Percentiles rank a stretch among this genome's conserved stretches.
Evolutionary conservation across 805 yeast genomes (phyloP).

Genomic region (Ogataea methylovora): DNA sequence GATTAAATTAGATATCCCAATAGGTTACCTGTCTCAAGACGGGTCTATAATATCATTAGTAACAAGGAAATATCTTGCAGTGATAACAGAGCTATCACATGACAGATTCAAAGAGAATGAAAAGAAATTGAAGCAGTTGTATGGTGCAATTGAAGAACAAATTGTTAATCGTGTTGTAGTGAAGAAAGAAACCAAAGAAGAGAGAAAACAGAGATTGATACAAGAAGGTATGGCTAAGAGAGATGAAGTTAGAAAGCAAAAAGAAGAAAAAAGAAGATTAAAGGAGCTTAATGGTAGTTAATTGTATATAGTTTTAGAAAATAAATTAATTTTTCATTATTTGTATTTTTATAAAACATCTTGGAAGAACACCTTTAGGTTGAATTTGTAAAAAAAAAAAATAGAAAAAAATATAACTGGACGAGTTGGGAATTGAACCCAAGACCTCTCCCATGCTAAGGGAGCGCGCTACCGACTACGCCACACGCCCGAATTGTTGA

Average conservation of each 20-base stretch:
- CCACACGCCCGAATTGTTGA: too few species aligned
- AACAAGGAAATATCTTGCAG: slow-evolving; percentile 37
- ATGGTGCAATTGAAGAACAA: slow-evolving; percentile 32
- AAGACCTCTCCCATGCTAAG: too few species aligned
- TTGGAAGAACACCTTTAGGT: too few species aligned
- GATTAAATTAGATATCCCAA: slow-evolving; percentile 68
- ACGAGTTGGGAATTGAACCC: too few species aligned
- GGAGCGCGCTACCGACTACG: too few species aligned
- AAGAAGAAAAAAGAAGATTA: slow-evolving; percentile 3
- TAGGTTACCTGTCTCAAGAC: slow-evolving; percentile 43
- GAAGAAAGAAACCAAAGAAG: slow-evolving; percentile 36
- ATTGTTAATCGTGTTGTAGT: slow-evolving; percentile 5
- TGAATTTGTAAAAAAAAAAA: too few species aligned
- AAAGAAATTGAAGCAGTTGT: slow-evolving; percentile 44
- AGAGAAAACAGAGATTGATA: slow-evolving; percentile 45
- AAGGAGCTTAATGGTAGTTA: not conserved
- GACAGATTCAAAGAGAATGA: slow-evolving; percentile 64
- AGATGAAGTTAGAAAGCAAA: slow-evolving; percentile 12
- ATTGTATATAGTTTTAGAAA: too few species aligned
- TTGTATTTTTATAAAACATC: too few species aligned
- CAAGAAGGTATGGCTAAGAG: slow-evolving; percentile 39
- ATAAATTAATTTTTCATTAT: too few species aligned
- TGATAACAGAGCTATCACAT: slow-evolving; percentile 46
- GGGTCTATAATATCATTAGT: slow-evolving; percentile 36
- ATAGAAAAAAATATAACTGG: too few species aligned